Evolutionary conservation across 129 eudicot genomes (phyloP).

Genomic region (Calendula officinalis): DNA sequence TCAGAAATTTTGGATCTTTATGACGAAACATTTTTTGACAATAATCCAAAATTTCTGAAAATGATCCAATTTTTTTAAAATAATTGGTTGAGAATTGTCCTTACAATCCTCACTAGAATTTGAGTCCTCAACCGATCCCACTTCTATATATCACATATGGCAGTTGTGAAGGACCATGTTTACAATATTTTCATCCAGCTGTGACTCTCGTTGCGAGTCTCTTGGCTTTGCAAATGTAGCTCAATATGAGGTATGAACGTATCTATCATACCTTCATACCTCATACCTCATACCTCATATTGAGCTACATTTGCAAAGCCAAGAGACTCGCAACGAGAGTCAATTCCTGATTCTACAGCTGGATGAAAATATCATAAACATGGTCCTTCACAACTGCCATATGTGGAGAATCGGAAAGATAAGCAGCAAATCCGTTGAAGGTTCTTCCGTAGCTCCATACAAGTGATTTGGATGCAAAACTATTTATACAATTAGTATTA

Average conservation of each 20-base stretch:
- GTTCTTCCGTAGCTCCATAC: conserved; percentile 42
- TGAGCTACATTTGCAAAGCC: conserved; percentile 47
- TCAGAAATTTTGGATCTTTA: too few relatives aligned
- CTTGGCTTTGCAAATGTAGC: conserved; percentile 52
- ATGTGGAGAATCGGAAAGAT: conserved; percentile 20
- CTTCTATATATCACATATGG: conserved; percentile 17
- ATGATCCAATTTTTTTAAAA: too few relatives aligned
- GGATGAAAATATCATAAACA: conserved; percentile 89
- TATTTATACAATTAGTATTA: not conserved
- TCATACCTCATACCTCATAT: conserved; percentile 58
- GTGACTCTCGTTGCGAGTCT: conserved; percentile 54
- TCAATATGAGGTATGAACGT: too few relatives aligned
- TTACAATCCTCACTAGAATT: too few relatives aligned
- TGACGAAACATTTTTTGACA: too few relatives aligned
- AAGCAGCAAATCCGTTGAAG: conserved; percentile 54
- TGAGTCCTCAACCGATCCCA: too few relatives aligned
- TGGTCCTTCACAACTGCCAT: conserved; percentile 78
- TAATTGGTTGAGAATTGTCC: too few relatives aligned
- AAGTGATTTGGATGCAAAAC: conserved; percentile 23
- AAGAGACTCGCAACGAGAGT: conserved; percentile 62
- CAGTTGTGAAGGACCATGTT: conserved; percentile 87
- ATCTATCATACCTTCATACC: too few relatives aligned
- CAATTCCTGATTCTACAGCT: conserved; percentile 55
- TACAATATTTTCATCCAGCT: conserved; percentile 85
- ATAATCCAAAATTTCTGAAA: too few relatives aligned